Evolutionary conservation across 345 rosid species (phyloP).

Genomic region (Clausena lansium): DNA sequence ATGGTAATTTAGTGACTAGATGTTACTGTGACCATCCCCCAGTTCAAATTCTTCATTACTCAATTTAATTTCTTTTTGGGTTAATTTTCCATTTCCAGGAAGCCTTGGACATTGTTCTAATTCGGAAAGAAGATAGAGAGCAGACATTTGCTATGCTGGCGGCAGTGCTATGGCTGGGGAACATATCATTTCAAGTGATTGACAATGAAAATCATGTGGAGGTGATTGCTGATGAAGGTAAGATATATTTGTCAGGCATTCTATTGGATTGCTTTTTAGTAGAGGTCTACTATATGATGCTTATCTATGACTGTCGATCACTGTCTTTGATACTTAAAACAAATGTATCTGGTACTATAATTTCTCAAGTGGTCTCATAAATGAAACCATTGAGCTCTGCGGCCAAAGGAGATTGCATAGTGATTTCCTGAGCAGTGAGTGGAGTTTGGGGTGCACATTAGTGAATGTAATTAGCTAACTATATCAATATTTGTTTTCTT

Average conservation of each 20-base stretch:
- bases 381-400: neutral
- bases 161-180: slow-evolving; percentile 90
- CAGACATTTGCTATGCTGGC: slow-evolving; percentile 76
- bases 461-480: neutral
- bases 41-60: neutral
- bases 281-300: neutral
- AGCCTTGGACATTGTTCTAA: slow-evolving; percentile 70
- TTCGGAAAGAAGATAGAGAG: slow-evolving; percentile 73
- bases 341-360: neutral
- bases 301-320: neutral
- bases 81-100: slow-evolving; percentile 47
- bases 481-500: neutral
- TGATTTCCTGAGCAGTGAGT: neutral
- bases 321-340: neutral
- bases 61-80: slow-evolving; percentile 7
- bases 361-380: neutral
- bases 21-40: neutral
- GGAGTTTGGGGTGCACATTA: neutral
- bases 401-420: neutral
- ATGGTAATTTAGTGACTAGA: slow-evolving; percentile 48
- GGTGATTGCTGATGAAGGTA: slow-evolving; percentile 84
- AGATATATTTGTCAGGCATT: slow-evolving; percentile 12
- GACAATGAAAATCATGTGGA: slow-evolving; percentile 84
- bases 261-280: neutral
- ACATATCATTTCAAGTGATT: slow-evolving; percentile 67